These are phyloP conservation scores for Jatropha multifida DNA, from an alignment of 441 rosid species.

Conservation along the genomic window DNA sequence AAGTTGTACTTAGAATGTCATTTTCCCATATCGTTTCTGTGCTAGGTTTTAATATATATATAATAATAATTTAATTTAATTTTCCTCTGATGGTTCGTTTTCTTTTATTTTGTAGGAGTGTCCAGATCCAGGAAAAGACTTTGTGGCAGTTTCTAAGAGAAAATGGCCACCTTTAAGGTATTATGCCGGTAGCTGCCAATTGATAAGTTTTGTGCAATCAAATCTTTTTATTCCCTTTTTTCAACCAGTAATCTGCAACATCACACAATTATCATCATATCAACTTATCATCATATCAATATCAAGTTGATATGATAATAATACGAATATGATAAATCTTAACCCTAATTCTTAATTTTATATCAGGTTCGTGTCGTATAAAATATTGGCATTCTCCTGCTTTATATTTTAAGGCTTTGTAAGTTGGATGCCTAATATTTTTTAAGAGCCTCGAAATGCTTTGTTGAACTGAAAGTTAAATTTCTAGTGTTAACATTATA, in stretches of 20 bases:
- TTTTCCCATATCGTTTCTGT: no score
- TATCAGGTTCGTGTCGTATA: background rate
- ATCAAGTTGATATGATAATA: no score
- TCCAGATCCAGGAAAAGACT: conserved; percentile 49
- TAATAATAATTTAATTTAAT: background rate
- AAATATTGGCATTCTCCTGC: background rate
- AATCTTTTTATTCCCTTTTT: background rate
- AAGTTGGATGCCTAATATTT: background rate
- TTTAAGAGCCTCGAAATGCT: background rate
- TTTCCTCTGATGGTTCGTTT: conserved; percentile 2
- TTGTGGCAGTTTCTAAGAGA: conserved; percentile 54
- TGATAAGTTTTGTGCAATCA: background rate
- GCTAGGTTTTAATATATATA: background rate
- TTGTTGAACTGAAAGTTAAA: background rate
- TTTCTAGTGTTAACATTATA: no score
- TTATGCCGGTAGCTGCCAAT: conserved; percentile 14
- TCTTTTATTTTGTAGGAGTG: conserved; percentile 43
- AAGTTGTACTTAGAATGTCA: background rate
- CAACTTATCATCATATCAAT: no score
- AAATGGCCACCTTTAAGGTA: conserved; percentile 62
- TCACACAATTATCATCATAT: no score
- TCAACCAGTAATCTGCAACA: no score
- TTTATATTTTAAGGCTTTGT: no score
- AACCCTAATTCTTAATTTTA: no score
- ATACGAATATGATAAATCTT: no score